Percentiles rank a stretch among this genome's conserved stretches.
Conservation (phyloP, 2,329 filamentous ascomycete species). For the Chaetomium sp. region DNA sequence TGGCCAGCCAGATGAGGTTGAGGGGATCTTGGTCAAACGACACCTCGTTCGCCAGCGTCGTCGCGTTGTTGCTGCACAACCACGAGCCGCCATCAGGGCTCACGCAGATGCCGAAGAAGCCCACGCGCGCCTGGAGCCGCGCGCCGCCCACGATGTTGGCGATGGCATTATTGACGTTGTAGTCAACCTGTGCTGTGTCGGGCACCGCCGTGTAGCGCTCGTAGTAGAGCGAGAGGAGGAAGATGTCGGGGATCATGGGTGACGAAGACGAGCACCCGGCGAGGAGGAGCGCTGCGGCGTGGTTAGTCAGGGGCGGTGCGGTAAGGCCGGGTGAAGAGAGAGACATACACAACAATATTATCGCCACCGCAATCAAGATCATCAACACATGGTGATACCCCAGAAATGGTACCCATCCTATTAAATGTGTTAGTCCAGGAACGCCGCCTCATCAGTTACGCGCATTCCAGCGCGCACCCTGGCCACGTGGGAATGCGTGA, state of each 20-base stretch:
- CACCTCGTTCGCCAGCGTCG: slow-evolving; percentile 85
- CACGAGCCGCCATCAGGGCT: slow-evolving; percentile 87
- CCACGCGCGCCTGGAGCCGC: slow-evolving; percentile 84
- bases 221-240: slow-evolving; percentile 98
- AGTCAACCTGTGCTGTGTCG: slow-evolving; percentile 85
- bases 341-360: slow-evolving; percentile 88
- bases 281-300: slow-evolving; percentile 74
- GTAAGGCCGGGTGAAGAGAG: slow-evolving; percentile 1
- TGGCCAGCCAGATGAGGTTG: slow-evolving; percentile 95
- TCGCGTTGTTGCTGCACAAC: slow-evolving; percentile 97
- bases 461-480: background rate
- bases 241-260: slow-evolving; percentile 91
- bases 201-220: slow-evolving; percentile 80
- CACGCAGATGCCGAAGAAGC: slow-evolving; percentile 97
- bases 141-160: slow-evolving; percentile 86
- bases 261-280: slow-evolving; percentile 97
- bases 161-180: slow-evolving; percentile 81
- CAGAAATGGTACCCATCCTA: slow-evolving; percentile 68
- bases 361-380: slow-evolving; percentile 91
- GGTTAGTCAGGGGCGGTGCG: background rate
- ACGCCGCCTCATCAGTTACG: background rate
- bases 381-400: slow-evolving; percentile 88
- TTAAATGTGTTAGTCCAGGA: slow-evolving; percentile 18
- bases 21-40: slow-evolving; percentile 90
- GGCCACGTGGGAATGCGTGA: slow-evolving; percentile 1